Evolutionary conservation across 2,329 filamentous ascomycete species (phyloP), one percentile per base, ranked within the genome.

Genomic region (Magnaporthales sp.): DNA sequence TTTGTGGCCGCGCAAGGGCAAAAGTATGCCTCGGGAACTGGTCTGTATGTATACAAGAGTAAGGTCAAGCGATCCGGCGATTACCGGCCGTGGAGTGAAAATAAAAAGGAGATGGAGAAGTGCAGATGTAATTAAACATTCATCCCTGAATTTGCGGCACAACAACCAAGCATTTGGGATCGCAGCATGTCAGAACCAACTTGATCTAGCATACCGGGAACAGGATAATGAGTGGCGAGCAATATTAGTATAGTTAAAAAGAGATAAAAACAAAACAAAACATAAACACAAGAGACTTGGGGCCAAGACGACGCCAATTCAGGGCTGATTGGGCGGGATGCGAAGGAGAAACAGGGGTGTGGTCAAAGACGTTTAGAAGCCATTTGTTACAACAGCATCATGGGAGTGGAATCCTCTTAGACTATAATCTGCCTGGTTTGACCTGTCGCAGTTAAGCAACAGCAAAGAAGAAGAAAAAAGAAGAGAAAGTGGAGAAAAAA

Each of bases 11-110:
- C 54, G 24, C 54, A 58, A 58, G 54, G 54, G 54, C 22, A 10
- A 26, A n/a, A 26, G 54, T 58, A 58, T 58, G 54, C 54, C 54
- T 58, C 54, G 54, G 54, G 54, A 58, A 58, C n/a, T 58, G 54
- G 4, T 24, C 19, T 58, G n/a, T 22, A 9, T 58, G 22, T 58
- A 24, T 58, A 58, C 24, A 58, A 26, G 54, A 58, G 54, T 22
- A 58, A 58, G 11, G 54, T 58, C 54, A 10, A 24, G 54, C 54
- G 54, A 58, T 58, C 54, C 54, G 54, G 54, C 54, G 54, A 58
- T 58, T 26, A 58, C 54, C 54, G 54, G 54, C 54, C 54, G 54
- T 26, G 54, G 54, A 22, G 54, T n/a, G 54, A n/a, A 26, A 58
- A 26, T 58, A 5, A 58, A n/a, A 26, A 58, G 54, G n/a, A 26